phyloP scores from a whole-genome alignment of 202 grass and related monocot species.

The Elaeis oleifera region DNA sequence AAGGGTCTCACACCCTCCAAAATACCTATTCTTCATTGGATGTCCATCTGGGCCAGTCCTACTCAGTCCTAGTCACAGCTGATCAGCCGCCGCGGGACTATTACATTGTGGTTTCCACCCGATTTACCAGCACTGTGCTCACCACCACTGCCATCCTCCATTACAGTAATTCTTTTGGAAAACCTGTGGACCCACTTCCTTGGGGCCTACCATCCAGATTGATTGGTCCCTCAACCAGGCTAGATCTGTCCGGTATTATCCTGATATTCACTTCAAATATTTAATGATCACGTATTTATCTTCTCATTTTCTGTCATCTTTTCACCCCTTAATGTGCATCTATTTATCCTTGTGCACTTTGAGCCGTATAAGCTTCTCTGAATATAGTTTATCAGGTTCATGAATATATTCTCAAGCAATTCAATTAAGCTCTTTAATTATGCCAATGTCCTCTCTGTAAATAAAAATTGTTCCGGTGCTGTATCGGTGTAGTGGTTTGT shows the following conservation, averaged over 20 bases:
- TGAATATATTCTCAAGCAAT: no score
- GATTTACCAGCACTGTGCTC: conserved; percentile 53
- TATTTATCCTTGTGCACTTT: no score
- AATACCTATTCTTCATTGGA: conserved; percentile 70
- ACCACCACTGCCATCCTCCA: conserved; percentile 49
- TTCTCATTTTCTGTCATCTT: neutral
- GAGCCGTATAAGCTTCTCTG: no score
- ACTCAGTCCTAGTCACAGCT: conserved; percentile 72
- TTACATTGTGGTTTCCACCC: conserved; percentile 64
- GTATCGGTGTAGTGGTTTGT: no score
- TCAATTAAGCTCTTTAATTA: no score
- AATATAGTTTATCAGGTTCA: no score
- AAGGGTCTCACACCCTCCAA: conserved; percentile 79
- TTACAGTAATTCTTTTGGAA: conserved; percentile 59
- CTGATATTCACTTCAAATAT: neutral
- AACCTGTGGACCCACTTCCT: conserved; percentile 29
- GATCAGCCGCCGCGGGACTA: conserved; percentile 67
- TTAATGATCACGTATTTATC: neutral
- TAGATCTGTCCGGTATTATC: conserved; percentile 50
- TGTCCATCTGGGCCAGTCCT: conserved; percentile 89
- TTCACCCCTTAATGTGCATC: neutral
- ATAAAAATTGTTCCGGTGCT: no score
- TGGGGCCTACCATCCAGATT: conserved; percentile 58
- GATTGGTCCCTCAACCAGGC: conserved; percentile 88
- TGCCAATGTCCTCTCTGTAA: no score